Base-by-base conservation (phyloP, 352 stramenopile species). In the Phytophthora capsici region DNA sequence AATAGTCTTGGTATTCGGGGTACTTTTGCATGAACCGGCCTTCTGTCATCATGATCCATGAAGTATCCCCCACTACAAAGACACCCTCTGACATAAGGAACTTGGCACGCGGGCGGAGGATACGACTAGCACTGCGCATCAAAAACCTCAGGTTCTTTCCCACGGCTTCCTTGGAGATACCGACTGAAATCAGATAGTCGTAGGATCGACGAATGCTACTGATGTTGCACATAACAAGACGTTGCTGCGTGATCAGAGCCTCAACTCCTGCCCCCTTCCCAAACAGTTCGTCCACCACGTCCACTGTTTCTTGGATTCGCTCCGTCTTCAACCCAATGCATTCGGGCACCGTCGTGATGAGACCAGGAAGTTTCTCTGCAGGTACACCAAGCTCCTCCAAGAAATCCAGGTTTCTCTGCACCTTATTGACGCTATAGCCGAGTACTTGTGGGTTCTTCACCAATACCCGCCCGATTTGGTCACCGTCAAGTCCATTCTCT, bases 141-240 rank as follows among this genome's bases (percentile, higher is more conserved):
- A 88, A 52, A 37, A 84, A 46, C 9, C 25, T 47, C 12, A 70
- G 50, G 20, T 78, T 73, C 30, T 57, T 52, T 12, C 49, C 25
- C 25, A 91, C 17, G 5, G 68, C 62, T 16, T 84, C 69, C 32
- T 48, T 58, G 0, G 71, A 25, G 20, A 82, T 68, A 7, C 78
- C 78, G 8, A 83, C 41, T 2, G 68, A 71, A 6, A 59, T 57
- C 5, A 89, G 46, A 37, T 66, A 91, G 19, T 66, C 41, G 52
- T 80, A 80, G 19, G 82, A 66, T 16, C 63, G 69, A 12, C 61
- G 57, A n/a, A 91, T 60, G 36, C 70, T 46, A 28, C 56, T 56
- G 4, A 73, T 52, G 62, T 84, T 90, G 66, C 58, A 67, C 79
- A 89, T 90, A 30, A 90, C 66, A 19, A 90, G 55, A 37, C 76